Base-by-base conservation (phyloP, 805 yeast species). In the Nakazawaea anatomiae region DNA sequence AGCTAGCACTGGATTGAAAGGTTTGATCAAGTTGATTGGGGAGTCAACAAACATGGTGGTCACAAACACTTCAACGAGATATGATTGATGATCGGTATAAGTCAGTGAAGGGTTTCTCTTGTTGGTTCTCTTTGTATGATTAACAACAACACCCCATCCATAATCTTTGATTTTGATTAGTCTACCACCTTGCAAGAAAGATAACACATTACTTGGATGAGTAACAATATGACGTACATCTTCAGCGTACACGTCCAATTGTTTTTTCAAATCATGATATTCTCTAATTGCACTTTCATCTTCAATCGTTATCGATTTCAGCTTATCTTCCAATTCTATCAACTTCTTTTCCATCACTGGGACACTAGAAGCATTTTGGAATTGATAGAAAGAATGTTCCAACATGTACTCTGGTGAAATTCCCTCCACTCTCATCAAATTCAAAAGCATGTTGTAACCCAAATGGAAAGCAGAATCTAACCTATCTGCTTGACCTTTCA, bases 331-430 rank as follows among this genome's bases (percentile, higher is more conserved):
- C 57, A 85, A 66, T 36, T 74, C 80, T n/a, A 70, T 68, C 27
- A 87, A 69, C 56, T 87, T 76, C 52, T 73, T 74, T 60, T 90
- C 96, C 73, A 94, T 73, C 14, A 76, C 72, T 1, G 99, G 99
- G 11, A 95, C 96, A 28, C 95, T 81, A 12, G 92, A 80, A 8
- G 92, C 89, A 64, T 88, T 92, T 66, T 94, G 99, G 66, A 91
- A 95, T 68, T 94, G 99, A 71, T 73, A 94, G 63, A 94, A 94
- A 2, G 99, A 92, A 59, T 86, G 80, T 65, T 90, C 96, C 57
- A 94, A 76, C 97, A 94, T 91, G 57, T 87, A 94, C 66, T 94
- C 99, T 0, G 99, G 98, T 1, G 98, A 90, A 50, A 94, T 89
- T 53, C 99, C 99, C 70, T 94, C 99, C 12, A 94, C 99, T 64